These are phyloP conservation scores for Saccharomycopsis selenospora DNA, from an alignment of 805 yeast species.

Conservation along the genomic window DNA sequence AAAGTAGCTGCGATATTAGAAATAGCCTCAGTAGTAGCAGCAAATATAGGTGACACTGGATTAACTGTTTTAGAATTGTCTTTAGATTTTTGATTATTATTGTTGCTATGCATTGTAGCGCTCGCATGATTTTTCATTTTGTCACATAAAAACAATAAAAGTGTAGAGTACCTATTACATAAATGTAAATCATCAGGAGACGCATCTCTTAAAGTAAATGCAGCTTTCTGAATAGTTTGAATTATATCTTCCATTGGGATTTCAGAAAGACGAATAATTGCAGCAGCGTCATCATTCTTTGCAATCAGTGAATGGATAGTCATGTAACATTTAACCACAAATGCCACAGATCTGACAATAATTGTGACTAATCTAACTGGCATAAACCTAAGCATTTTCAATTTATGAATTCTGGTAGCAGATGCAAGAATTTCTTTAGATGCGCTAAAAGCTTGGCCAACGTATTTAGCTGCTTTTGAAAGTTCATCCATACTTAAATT, in stretches of 20 bases:
- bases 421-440: constrained; percentile 73
- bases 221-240: constrained; percentile 59
- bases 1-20: background rate
- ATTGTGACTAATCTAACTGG: constrained; percentile 92
- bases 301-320: constrained; percentile 33
- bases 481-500: constrained; percentile 59
- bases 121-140: constrained; percentile 41
- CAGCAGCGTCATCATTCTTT: constrained; percentile 35
- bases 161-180: constrained; percentile 71
- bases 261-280: constrained; percentile 51
- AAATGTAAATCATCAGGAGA: constrained; percentile 86
- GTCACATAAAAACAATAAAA: constrained; percentile 65
- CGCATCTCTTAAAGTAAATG: constrained; percentile 68
- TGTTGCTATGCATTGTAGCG: background rate
- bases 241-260: constrained; percentile 68
- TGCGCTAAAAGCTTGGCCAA: constrained; percentile 73
- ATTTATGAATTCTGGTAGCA: constrained; percentile 59
- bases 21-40: background rate
- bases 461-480: constrained; percentile 65
- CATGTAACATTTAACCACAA: constrained; percentile 76
- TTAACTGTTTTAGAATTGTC: too few relatives aligned
- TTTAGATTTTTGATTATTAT: too few relatives aligned
- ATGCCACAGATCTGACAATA: constrained; percentile 81
- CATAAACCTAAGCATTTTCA: constrained; percentile 62
- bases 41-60: too few relatives aligned